phyloP scores from a whole-genome alignment of 495 filamentous ascomycete species.

The Aspergillus sclerotiicarbonarius region DNA sequence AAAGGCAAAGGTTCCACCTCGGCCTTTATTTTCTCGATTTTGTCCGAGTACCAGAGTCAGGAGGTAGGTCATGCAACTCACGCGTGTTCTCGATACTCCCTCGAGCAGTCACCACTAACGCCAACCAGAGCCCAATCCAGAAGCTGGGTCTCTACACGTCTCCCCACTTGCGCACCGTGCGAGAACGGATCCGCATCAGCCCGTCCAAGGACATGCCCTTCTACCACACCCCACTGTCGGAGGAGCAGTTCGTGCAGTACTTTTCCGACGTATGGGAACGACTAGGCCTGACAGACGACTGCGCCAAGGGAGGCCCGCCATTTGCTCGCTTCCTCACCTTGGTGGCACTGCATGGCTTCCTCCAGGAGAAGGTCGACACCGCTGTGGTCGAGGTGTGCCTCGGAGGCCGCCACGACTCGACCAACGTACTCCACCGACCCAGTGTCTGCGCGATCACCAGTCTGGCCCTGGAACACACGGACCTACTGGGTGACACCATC shows the following conservation, averaged over 20 bases:
- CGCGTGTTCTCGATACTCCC: background rate
- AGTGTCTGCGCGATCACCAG: constrained; percentile 66
- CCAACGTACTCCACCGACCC: constrained; percentile 68
- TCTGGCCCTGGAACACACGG: constrained; percentile 78
- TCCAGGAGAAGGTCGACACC: constrained; percentile 64
- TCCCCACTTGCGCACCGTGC: background rate
- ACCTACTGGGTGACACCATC: constrained; percentile 66
- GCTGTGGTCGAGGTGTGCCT: constrained; percentile 80
- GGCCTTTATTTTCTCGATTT: background rate
- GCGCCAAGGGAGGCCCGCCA: constrained; percentile 2
- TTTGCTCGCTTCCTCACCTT: constrained; percentile 52
- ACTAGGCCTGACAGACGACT: background rate
- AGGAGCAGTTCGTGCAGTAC: background rate
- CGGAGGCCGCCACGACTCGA: constrained; percentile 78
- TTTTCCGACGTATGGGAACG: background rate
- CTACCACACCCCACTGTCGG: background rate
- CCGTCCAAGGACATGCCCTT: background rate
- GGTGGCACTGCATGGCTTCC: constrained; percentile 72
- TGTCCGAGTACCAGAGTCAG: background rate
- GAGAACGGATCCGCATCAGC: background rate
- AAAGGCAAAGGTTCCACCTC: background rate
- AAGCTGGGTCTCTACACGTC: background rate
- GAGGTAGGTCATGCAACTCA: background rate
- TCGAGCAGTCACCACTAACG: background rate
- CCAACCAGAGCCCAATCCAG: background rate